Evolutionary conservation across 768 basidiomycete species (phyloP).

Genomic region (Mycena crocata): DNA sequence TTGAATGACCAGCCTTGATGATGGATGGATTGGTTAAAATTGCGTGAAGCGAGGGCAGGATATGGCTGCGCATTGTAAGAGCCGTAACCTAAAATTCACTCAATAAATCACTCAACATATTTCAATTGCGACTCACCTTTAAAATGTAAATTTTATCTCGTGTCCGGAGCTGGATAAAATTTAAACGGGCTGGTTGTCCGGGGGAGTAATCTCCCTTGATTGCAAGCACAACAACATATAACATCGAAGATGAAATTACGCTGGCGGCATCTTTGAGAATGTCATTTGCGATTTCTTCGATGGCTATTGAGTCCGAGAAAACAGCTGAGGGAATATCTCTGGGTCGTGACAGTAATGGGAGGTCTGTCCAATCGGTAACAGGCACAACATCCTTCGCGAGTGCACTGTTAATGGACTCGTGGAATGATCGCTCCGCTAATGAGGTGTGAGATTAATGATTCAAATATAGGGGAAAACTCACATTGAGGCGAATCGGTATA

Average conservation of each 20-base stretch:
- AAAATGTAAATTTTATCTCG: background rate
- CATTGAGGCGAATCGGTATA: too few species aligned
- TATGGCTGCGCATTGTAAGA: background rate
- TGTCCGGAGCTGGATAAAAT: background rate
- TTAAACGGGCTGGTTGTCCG: background rate
- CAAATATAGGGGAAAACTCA: too few species aligned
- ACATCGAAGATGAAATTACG: background rate
- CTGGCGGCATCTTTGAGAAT: too few species aligned
- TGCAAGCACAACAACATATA: background rate
- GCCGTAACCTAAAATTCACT: conserved; percentile 2
- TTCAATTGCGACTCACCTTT: background rate
- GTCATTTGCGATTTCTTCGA: too few species aligned
- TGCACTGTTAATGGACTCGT: too few species aligned
- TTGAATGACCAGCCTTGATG: conserved; percentile 1
- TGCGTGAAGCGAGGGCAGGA: conserved; percentile 12
- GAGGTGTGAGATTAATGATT: too few species aligned
- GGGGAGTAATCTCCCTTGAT: background rate
- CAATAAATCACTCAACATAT: background rate
- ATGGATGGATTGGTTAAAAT: conserved; percentile 13
- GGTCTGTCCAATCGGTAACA: too few species aligned
- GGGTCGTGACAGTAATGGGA: too few species aligned
- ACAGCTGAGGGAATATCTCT: too few species aligned
- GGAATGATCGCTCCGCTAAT: too few species aligned
- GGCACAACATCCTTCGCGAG: too few species aligned
- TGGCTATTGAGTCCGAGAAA: too few species aligned